Evolutionary conservation across 306 rosid genomes (phyloP), one percentile per base, ranked within the genome.

Genomic region (Begonia fuchsioides): DNA sequence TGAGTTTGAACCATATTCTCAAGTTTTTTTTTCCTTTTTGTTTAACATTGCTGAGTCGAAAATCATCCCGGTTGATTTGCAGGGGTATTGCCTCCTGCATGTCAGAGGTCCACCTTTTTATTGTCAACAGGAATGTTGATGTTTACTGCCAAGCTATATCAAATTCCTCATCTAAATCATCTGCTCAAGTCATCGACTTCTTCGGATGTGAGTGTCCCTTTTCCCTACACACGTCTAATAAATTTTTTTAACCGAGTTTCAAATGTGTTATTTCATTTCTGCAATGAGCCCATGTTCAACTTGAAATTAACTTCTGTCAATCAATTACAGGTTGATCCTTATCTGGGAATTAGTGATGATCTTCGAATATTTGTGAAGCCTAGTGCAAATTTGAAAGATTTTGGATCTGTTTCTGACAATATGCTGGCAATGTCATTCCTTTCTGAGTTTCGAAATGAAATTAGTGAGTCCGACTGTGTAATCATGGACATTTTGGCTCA

Each of bases 121-220:
- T 58, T 92, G 55, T 82, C 96, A 5, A 48, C 72, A 12, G 80
- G 76, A 72, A 77, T 92, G 96, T 55, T 92, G 83, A 61, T 68
- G 81, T 79, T 76, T 59, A 76, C 80, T 15, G 69, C 93, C 53
- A 86, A 85, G 68, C 61, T 72, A 56, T 85, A 62, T 65, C 93
- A 73, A 68, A 75, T 92, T 55, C 85, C 78, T 52, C 81, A 78
- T 63, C 70, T 92, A 71, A 70, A 61, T 75, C 90, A 74, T 15
- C 52, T 76, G 51, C 72, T 92, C 55, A 68, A 68, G 32, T 79
- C 80, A 50, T 70, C 81, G 51, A 58, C 74, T 12, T 71, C 73
- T 55, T 65, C 49, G 41, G 78, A 85, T 67, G 98, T 92, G 75
- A 82, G 98, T 70, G n/a, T n/a, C n/a, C n/a, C n/a, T n/a, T n/a